Evolutionary conservation across 495 filamentous ascomycete genomes (phyloP).

Genomic region (Penicillium subrubescens): DNA sequence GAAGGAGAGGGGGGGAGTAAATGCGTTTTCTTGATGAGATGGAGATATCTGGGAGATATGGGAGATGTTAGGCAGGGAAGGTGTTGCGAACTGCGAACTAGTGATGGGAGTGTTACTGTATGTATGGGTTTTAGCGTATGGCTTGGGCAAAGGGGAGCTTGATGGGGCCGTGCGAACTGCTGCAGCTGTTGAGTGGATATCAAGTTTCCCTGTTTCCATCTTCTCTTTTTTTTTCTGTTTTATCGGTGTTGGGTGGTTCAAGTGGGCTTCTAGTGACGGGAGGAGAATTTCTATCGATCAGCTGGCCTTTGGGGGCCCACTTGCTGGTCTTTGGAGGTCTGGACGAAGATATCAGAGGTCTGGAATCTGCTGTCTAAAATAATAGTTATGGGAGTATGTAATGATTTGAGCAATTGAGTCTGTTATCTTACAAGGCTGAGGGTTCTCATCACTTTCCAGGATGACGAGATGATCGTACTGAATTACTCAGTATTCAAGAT

Average conservation of each 20-base stretch:
- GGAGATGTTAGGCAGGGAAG: background rate
- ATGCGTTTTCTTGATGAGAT: background rate
- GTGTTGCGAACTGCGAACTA: too few species aligned
- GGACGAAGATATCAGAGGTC: background rate
- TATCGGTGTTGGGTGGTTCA: background rate
- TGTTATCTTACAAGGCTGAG: background rate
- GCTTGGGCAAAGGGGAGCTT: background rate
- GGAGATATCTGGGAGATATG: background rate
- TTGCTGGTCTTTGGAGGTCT: background rate
- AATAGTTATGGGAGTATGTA: background rate
- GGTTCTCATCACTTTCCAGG: background rate
- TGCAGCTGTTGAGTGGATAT: background rate
- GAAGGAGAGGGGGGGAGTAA: conserved; percentile 18
- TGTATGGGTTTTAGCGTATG: background rate
- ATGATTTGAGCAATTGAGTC: background rate
- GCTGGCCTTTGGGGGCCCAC: background rate
- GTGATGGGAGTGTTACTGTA: too few species aligned
- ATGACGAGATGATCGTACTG: background rate
- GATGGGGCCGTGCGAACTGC: background rate
- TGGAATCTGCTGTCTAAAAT: background rate
- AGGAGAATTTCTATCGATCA: conserved; percentile 1
- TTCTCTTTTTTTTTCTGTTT: background rate
- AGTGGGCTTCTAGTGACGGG: background rate
- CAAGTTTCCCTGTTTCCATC: background rate
- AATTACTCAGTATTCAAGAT: too few species aligned